phyloP scores from a whole-genome alignment of 2,329 filamentous ascomycete species.

The Cladosporium sp. region DNA sequence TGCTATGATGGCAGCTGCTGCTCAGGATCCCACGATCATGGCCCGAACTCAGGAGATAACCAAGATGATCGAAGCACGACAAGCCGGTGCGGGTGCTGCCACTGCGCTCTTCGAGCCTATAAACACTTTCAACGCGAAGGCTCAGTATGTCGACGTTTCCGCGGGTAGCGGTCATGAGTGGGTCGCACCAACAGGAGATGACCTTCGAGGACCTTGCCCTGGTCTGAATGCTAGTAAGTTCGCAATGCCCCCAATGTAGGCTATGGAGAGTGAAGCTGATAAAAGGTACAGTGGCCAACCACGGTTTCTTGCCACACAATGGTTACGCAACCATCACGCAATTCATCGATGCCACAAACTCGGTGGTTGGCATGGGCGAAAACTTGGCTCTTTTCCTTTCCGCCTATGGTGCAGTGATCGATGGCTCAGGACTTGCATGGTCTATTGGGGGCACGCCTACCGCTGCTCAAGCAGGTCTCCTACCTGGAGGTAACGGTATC shows the following conservation, averaged over 20 bases:
- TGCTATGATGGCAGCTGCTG: slow-evolving; percentile 5
- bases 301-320: slow-evolving; percentile 28
- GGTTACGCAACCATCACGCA: slow-evolving; percentile 26
- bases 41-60: slow-evolving; percentile 12
- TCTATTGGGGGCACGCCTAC: slow-evolving; percentile 28
- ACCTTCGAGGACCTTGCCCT: slow-evolving; percentile 31
- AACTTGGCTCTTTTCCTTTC: slow-evolving; percentile 30
- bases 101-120: slow-evolving; percentile 21
- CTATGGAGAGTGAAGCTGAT: not conserved
- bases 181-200: slow-evolving; percentile 22
- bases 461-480: slow-evolving; percentile 11
- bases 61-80: slow-evolving; percentile 11
- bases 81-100: slow-evolving; percentile 19
- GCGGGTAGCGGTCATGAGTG: slow-evolving; percentile 24
- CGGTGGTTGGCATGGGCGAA: slow-evolving; percentile 32
- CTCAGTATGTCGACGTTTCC: slow-evolving; percentile 28
- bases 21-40: slow-evolving; percentile 8
- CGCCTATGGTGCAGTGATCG: slow-evolving; percentile 28
- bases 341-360: slow-evolving; percentile 20
- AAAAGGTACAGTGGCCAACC: not conserved
- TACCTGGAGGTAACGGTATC: slow-evolving; percentile 20
- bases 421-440: slow-evolving; percentile 28
- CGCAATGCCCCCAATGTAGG: slow-evolving; percentile 16
- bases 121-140: slow-evolving; percentile 24
- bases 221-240: slow-evolving; percentile 24